Evolutionary conservation across 441 rosid genomes (phyloP), one percentile per base, ranked within the genome.

Genomic region (Pelargonium australe): DNA sequence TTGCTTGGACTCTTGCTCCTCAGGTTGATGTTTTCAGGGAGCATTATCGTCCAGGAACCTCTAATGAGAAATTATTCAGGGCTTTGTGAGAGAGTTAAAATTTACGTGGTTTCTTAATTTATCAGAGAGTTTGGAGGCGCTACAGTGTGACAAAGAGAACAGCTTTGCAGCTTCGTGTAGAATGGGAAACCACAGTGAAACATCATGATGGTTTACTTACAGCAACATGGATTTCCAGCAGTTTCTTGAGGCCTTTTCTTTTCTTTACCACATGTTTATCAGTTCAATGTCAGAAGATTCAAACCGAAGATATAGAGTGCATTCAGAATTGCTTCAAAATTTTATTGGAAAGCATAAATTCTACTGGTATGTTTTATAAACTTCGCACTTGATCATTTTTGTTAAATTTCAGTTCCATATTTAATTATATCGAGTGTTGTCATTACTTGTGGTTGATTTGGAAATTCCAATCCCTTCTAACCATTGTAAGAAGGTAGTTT

Each of bases 41-140:
- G 47, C 9, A 43, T 43, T 43, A 43, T 47, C 14, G 13, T 47
- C 53, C 4, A 12, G 10, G 53, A 47, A 12, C 13, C 13, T 9
- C 53, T 47, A 2, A 47, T 47, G 4, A 47, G 53, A 47, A 47
- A 9, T 9, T 47, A 47, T 47, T 8, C 53, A 60, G 31, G 13
- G 31, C 23, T 60, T 19, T 20, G 34, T 16, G 63, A 19, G 23
- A 20, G 12, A 3, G 14, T 10, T 1, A 20, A 20, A 19, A 2
- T 17, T 66, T 13, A 66, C 58, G 43, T 10, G 63, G 16, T 3
- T 53, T 65, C 71, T 67, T 44, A 63, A 16, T 43, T 66, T 73
- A 74, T 45, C 79, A 95, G 98, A 86, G 95, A 78, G 87, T 90
- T n/a, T 95, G 98, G 98, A 87, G 96, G 85, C 77, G 93, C 8